Evolutionary conservation across 306 rosid genomes (phyloP).

Genomic region (Cicer arietinum): DNA sequence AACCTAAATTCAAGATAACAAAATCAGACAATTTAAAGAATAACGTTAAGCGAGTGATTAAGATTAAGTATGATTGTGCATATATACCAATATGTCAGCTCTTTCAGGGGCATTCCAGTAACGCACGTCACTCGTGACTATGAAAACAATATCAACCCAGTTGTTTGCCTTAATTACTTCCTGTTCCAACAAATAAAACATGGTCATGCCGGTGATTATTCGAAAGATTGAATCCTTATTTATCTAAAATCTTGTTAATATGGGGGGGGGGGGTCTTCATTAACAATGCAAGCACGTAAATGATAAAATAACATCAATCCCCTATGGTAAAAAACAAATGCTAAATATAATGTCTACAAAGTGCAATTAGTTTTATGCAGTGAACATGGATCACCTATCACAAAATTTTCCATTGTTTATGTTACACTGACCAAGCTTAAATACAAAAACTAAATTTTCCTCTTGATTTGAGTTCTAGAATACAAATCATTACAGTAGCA

Average conservation of each 20-base stretch:
- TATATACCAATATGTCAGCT: conserved; percentile 83
- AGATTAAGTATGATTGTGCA: conserved; percentile 4
- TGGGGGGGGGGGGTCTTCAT: neutral
- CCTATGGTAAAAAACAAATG: neutral
- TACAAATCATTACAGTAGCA: neutral
- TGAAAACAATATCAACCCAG: conserved; percentile 67
- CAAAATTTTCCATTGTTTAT: neutral
- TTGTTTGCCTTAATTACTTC: conserved; percentile 67
- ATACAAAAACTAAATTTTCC: neutral
- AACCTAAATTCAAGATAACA: conserved; percentile 24
- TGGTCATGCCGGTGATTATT: neutral
- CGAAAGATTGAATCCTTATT: neutral
- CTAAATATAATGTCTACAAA: neutral
- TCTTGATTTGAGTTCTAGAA: too few species aligned
- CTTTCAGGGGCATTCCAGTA: conserved; percentile 80
- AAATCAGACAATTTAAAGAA: conserved; percentile 5
- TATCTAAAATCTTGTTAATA: neutral
- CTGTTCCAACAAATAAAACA: conserved; percentile 55
- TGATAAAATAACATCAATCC: neutral
- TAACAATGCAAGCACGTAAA: neutral
- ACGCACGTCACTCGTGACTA: conserved; percentile 79
- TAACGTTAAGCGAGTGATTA: neutral
- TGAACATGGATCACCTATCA: neutral
- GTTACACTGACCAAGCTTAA: neutral
- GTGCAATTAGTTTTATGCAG: neutral